Evolutionary conservation across 768 basidiomycete species (phyloP).

Genomic region (Omphalotus guepiniiformis): DNA sequence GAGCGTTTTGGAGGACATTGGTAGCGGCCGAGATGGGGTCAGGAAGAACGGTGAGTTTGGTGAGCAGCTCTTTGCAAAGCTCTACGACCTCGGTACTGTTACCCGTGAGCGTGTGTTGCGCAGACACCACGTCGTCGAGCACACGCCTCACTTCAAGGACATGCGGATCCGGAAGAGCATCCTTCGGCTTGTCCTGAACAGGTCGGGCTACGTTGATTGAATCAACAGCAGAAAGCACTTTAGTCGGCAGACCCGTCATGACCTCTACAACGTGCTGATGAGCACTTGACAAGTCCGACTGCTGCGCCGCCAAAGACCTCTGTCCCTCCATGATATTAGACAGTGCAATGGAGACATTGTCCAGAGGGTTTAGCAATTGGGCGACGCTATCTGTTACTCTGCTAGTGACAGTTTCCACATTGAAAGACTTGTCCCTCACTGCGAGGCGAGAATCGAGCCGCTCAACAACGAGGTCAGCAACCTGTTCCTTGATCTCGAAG

Average conservation of each 20-base stretch:
- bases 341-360: conserved; percentile 36
- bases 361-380: conserved; percentile 35
- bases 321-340: conserved; percentile 39
- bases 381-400: conserved; percentile 55
- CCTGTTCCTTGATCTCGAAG: conserved; percentile 85
- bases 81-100: conserved; percentile 46
- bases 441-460: conserved; percentile 77
- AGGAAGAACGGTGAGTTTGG: conserved; percentile 56
- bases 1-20: conserved; percentile 52
- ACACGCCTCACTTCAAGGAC: conserved; percentile 43
- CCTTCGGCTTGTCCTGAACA: conserved; percentile 18
- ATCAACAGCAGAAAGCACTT: conserved; percentile 40
- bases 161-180: conserved; percentile 25
- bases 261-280: conserved; percentile 38
- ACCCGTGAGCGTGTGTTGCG: conserved; percentile 44
- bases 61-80: conserved; percentile 48
- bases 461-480: conserved; percentile 84
- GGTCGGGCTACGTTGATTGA: conserved; percentile 36
- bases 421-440: conserved; percentile 69
- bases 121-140: conserved; percentile 45
- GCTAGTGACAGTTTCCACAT: conserved; percentile 50
- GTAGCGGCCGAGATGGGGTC: conserved; percentile 51
- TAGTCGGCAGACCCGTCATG: conserved; percentile 44
- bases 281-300: conserved; percentile 32
- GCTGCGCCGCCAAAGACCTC: conserved; percentile 32